Percentiles rank a stretch among this genome's conserved stretches.
Conservation (phyloP, 78 protist species). For the Ministeria vibrans region DNA sequence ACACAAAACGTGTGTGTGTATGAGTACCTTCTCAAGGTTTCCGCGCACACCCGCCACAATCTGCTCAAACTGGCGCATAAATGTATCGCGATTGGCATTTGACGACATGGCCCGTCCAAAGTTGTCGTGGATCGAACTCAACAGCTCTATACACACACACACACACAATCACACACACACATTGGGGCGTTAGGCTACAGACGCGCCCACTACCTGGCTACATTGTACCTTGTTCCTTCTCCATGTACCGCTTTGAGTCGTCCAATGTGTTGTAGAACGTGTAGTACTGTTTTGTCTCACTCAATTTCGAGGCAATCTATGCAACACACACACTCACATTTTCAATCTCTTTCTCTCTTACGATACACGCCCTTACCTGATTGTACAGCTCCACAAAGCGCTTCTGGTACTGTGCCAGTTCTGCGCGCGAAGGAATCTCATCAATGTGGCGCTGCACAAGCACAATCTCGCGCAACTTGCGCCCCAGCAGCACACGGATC, state of each 20-base stretch:
- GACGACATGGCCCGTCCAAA: not conserved
- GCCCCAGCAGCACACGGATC: constrained; percentile 21
- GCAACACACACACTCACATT: not conserved
- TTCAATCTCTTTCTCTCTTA: not conserved
- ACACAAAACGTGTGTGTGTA: not conserved
- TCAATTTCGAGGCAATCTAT: constrained; percentile 47
- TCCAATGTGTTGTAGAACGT: constrained; percentile 63
- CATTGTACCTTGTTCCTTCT: constrained; percentile 45
- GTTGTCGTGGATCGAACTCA: not conserved
- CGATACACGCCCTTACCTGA: constrained; percentile 18
- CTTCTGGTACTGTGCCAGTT: constrained; percentile 84
- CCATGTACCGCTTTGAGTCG: constrained; percentile 32
- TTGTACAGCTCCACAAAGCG: constrained; percentile 80
- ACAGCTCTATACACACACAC: not conserved
- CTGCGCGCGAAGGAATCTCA: constrained; percentile 81
- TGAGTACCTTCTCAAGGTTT: not conserved
- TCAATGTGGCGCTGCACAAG: constrained; percentile 64
- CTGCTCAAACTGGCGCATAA: not conserved
- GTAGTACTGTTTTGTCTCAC: constrained; percentile 76
- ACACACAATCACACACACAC: not conserved
- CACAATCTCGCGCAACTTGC: constrained; percentile 38
- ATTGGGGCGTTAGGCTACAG: not conserved
- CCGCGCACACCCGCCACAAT: not conserved
- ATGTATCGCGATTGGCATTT: not conserved
- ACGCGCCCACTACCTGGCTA: not conserved